Evolutionary conservation across 106 monocot genomes (phyloP), one percentile per base, ranked within the genome.

Genomic region (Dendrobium officinale): DNA sequence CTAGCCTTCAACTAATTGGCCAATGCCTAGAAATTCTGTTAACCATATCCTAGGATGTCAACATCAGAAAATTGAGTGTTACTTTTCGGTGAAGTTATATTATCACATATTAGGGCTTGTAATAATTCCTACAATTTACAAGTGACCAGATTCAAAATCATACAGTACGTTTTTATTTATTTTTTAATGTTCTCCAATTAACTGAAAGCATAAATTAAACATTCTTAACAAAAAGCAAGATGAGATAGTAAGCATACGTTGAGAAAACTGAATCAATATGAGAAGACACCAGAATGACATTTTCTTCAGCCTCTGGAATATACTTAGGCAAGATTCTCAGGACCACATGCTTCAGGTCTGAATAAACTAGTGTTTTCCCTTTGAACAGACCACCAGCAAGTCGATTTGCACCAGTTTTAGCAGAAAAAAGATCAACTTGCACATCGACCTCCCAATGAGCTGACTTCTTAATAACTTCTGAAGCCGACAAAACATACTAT

Each of bases 391-490:
- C 99, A 70, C 84, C 74, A 49, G 18, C 40, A 20, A 95, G 91
- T 83, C 79, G 79, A 85, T 90, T 99, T 42, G 83, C 92, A 78
- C 92, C 91, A 81, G 78, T 90, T 72, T 88, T 82, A 51, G 87
- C 80, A 87, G 85, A 89, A 78, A 95, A 99, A 51, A 90, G 73
- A 81, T 99, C 95, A 18, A 99, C 88, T 85, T 93, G 79, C 82
- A 95, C 99, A 88, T 95, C 93, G 72, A 95, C 99, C 85, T 99
- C 99, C 99, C 99, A 99, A 79, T 95, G 95, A 83, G 99, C 92
- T 80, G 93, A 86, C 81, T 88, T 85, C 86, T 99, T 93, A 73
- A 99, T 93, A 37, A 86, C 83, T 76, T 95, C 88, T 81, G 91
- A 85, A 79, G 83, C 84, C 85, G 78, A 88, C 73, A 92, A 82